A percentile compares a stretch with the other conserved stretches of the same genome.
Conservation (phyloP, 208 protist genomes). For the Leishmania aethiopica region DNA sequence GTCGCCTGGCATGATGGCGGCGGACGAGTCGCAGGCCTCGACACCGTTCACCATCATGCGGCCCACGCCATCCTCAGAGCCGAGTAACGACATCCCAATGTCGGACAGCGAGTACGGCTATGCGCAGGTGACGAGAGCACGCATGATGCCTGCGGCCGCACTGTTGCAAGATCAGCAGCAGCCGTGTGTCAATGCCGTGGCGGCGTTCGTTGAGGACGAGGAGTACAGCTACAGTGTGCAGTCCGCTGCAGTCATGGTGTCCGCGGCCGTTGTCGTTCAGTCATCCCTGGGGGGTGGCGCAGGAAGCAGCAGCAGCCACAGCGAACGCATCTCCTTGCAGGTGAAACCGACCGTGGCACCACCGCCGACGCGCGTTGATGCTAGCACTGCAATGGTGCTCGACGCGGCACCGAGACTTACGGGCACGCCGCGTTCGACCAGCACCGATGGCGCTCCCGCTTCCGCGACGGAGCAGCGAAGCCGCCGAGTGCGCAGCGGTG, state of each 20-base stretch:
- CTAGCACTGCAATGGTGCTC: neutral
- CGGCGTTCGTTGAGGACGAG: neutral
- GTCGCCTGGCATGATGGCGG: neutral
- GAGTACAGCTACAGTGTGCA: neutral
- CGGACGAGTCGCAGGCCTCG: neutral
- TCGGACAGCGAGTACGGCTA: neutral
- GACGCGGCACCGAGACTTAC: neutral
- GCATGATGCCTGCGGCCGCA: neutral
- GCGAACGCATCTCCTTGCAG: neutral
- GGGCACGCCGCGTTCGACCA: neutral
- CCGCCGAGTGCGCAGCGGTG: neutral
- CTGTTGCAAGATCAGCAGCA: neutral
- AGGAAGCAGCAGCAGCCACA: conserved; percentile 18
- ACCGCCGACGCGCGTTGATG: neutral
- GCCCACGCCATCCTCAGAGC: neutral
- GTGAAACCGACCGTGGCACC: neutral
- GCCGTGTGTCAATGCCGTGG: neutral
- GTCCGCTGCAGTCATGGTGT: neutral
- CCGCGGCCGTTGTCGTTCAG: conserved; percentile 16
- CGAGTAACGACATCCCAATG: neutral
- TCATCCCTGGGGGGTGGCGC: conserved; percentile 4
- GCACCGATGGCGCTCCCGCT: neutral
- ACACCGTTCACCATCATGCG: conserved; percentile 18
- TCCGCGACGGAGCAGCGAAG: neutral
- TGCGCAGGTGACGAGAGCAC: neutral